A percentile compares a stretch with the other conserved stretches of the same genome.
Conservation (phyloP, 2,329 filamentous ascomycete genomes). For the Pseudopyrenochaeta lycopersici region DNA sequence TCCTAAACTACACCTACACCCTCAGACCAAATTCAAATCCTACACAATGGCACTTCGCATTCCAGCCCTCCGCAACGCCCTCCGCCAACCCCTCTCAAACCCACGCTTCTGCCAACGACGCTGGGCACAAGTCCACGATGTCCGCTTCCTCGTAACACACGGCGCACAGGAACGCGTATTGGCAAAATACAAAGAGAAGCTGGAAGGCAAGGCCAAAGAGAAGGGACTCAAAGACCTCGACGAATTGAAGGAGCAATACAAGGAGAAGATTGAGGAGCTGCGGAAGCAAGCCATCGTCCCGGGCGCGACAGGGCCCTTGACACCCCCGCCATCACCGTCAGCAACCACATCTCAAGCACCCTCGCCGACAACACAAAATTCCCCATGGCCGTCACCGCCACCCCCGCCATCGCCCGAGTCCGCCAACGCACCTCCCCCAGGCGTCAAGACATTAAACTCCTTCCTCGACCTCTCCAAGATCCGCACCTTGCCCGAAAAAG, state of each 20-base stretch:
- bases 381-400: conserved; percentile 38
- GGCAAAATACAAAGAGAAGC: conserved; percentile 88
- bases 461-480: conserved; percentile 85
- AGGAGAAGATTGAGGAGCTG: conserved; percentile 79
- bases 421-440: conserved; percentile 48
- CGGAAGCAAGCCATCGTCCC: conserved; percentile 71
- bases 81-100: conserved; percentile 41
- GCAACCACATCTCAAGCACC: too few species aligned
- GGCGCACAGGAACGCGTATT: conserved; percentile 72
- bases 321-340: conserved; percentile 24
- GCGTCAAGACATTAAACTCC: conserved; percentile 71
- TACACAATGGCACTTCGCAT: conserved; percentile 31
- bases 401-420: conserved; percentile 37
- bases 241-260: conserved; percentile 82
- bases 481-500: conserved; percentile 74
- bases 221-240: conserved; percentile 75
- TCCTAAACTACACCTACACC: too few species aligned
- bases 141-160: conserved; percentile 87
- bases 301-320: conserved; percentile 58
- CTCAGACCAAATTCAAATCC: background rate
- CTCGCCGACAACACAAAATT: conserved; percentile 7
- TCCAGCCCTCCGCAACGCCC: conserved; percentile 39
- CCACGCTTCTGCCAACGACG: conserved; percentile 68
- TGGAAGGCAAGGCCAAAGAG: conserved; percentile 80
- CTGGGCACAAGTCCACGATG: conserved; percentile 92